phyloP scores from a whole-genome alignment of 1,139 yeast species.

The Protomyces pachydermus region DNA sequence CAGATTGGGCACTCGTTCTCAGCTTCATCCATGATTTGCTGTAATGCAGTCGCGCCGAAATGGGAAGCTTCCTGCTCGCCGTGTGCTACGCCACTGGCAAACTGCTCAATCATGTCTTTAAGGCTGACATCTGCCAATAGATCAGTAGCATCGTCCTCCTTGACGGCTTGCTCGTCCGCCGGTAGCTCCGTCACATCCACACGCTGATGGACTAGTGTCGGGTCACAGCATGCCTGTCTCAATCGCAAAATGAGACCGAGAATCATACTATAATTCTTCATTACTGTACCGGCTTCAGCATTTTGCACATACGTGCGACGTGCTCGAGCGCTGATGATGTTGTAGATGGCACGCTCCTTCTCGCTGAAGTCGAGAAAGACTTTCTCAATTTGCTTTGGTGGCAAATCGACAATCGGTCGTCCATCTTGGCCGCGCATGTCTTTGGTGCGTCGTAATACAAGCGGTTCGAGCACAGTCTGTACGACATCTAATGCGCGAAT shows the following conservation, averaged over 20 bases:
- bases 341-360: conserved; percentile 62
- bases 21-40: conserved; percentile 40
- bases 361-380: conserved; percentile 64
- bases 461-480: conserved; percentile 77
- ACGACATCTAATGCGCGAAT: conserved; percentile 74
- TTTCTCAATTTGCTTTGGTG: conserved; percentile 66
- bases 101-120: conserved; percentile 34
- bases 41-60: conserved; percentile 42
- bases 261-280: conserved; percentile 71
- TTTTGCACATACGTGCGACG: conserved; percentile 63
- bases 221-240: conserved; percentile 86
- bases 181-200: conserved; percentile 27
- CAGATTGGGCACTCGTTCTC: conserved; percentile 82
- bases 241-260: conserved; percentile 76
- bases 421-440: conserved; percentile 75
- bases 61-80: conserved; percentile 34
- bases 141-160: conserved; percentile 24
- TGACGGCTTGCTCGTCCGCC: conserved; percentile 21
- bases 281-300: conserved; percentile 58
- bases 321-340: conserved; percentile 66
- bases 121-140: conserved; percentile 34
- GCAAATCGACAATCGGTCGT: conserved; percentile 66
- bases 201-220: conserved; percentile 41
- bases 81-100: conserved; percentile 30
- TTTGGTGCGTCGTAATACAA: conserved; percentile 79